These are phyloP conservation scores for Chromera velia DNA, from an alignment of 73 alveolate species.

Conservation along the genomic window DNA sequence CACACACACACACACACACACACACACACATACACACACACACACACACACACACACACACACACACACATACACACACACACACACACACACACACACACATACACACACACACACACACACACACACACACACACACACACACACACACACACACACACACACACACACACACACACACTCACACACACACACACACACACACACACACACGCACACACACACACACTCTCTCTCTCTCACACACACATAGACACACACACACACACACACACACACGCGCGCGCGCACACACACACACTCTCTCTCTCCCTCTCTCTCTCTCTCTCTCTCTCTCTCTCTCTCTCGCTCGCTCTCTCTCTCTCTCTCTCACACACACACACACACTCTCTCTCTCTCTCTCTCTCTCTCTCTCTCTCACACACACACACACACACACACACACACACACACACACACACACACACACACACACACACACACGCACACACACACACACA, in stretches of 20 bases:
- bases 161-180: conserved; percentile 5
- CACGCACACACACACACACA: not conserved
- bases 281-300: too few species aligned
- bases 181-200: not conserved
- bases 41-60: conserved; percentile 1
- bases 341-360: too few species aligned
- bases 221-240: too few species aligned
- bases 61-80: not conserved
- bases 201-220: not conserved
- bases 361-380: too few species aligned
- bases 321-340: too few species aligned
- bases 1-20: not conserved
- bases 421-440: not conserved
- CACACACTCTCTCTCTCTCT: too few species aligned
- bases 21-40: conserved; percentile 4
- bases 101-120: not conserved
- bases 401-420: too few species aligned
- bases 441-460: not conserved
- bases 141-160: not conserved
- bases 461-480: not conserved
- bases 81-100: conserved; percentile 1
- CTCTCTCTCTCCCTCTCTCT: too few species aligned
- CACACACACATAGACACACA: too few species aligned
- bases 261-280: too few species aligned
- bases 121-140: not conserved